A percentile compares a stretch with the other conserved stretches of the same genome.
Conservation (phyloP, 805 yeast genomes). For the Saccharomycopsis javanensis region DNA sequence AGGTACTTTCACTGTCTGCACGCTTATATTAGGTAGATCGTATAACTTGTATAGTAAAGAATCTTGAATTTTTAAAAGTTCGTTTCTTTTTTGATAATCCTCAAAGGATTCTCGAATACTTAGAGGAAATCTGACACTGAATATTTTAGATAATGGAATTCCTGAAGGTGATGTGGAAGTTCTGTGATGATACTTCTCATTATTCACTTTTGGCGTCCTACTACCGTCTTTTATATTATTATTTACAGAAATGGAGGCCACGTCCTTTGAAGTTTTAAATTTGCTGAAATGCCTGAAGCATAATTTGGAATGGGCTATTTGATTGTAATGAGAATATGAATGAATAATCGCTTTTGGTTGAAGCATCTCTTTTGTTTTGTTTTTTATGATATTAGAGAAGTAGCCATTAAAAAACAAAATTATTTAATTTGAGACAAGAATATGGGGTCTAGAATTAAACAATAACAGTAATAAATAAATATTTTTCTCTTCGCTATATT, state of each 20-base stretch:
- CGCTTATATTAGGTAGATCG: slow-evolving; percentile 26
- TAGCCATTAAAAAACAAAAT: too few relatives aligned
- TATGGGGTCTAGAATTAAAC: too few relatives aligned
- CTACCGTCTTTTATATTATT: neutral
- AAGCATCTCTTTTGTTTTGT: neutral
- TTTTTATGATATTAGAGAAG: too few relatives aligned
- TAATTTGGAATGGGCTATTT: neutral
- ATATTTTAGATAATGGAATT: slow-evolving; percentile 14
- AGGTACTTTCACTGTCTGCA: slow-evolving; percentile 27
- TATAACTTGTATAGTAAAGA: slow-evolving; percentile 40
- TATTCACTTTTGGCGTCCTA: neutral
- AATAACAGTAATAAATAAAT: neutral
- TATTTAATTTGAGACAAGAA: too few relatives aligned
- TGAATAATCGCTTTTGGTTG: neutral
- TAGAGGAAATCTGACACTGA: slow-evolving; percentile 40
- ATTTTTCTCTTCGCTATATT: too few relatives aligned
- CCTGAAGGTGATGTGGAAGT: slow-evolving; percentile 17
- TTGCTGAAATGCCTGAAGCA: neutral
- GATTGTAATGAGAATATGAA: neutral
- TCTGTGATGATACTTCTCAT: slow-evolving; percentile 6
- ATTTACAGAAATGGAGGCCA: neutral
- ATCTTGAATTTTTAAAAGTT: slow-evolving; percentile 36
- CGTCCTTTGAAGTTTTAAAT: neutral
- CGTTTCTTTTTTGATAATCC: slow-evolving; percentile 37
- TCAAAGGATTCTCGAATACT: slow-evolving; percentile 39